phyloP scores from a whole-genome alignment of 129 eudicot genomes.

The Smallanthus sonchifolius region DNA sequence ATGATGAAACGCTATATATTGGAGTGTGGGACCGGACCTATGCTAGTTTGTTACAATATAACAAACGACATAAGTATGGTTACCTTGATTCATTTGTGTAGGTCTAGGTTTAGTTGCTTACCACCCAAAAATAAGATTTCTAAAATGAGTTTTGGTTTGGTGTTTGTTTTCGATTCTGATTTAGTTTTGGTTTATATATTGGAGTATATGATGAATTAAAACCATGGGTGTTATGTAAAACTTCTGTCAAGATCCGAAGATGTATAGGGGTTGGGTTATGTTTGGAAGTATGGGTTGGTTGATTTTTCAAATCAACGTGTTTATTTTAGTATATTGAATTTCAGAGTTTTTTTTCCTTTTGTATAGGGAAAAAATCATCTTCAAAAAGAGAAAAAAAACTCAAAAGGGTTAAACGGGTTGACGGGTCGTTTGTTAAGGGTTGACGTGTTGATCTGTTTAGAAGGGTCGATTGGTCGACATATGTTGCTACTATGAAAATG shows the following conservation, averaged over 20 bases:
- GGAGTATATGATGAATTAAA: slow-evolving; percentile 16
- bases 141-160: slow-evolving; percentile 29
- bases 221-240: slow-evolving; percentile 15
- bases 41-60: slow-evolving; percentile 77
- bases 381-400: too few relatives aligned
- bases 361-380: too few relatives aligned
- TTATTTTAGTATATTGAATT: neutral
- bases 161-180: neutral
- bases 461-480: too few relatives aligned
- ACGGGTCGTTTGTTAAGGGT: too few relatives aligned
- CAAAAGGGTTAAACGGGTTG: too few relatives aligned
- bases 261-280: slow-evolving; percentile 21
- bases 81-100: slow-evolving; percentile 62
- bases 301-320: neutral
- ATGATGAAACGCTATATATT: slow-evolving; percentile 57
- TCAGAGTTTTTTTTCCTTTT: neutral
- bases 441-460: too few relatives aligned
- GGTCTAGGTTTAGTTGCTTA: neutral
- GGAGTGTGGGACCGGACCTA: slow-evolving; percentile 96
- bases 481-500: too few relatives aligned
- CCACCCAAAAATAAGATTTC: slow-evolving; percentile 14
- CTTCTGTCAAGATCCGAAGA: slow-evolving; percentile 14
- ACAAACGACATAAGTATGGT: slow-evolving; percentile 37
- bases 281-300: neutral
- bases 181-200: slow-evolving; percentile 13